These are phyloP conservation scores for Entomophthora muscae DNA, from an alignment of 371 early-diverging fungal species.

Conservation along the genomic window DNA sequence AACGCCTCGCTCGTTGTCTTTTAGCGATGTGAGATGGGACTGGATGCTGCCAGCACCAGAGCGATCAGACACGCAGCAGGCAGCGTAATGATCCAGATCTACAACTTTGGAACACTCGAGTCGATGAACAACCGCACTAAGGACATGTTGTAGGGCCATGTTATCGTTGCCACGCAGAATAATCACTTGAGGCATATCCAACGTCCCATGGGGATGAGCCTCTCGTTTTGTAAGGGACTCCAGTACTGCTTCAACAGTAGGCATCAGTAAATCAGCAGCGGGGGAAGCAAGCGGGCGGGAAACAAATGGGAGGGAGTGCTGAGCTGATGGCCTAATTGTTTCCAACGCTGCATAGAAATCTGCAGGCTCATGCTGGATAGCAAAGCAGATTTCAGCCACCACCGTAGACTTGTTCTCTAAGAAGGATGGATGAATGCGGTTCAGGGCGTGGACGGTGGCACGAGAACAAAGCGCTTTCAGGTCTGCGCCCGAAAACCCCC, in stretches of 20 bases:
- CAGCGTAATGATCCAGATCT: not conserved
- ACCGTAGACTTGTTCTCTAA: not conserved
- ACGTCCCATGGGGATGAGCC: not conserved
- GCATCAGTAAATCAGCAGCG: not conserved
- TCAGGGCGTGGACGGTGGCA: not conserved
- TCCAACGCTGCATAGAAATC: not conserved
- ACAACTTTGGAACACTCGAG: not conserved
- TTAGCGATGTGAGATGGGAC: not conserved
- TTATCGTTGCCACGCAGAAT: not conserved
- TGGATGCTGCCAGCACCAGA: not conserved
- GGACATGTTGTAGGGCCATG: not conserved
- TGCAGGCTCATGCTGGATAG: not conserved
- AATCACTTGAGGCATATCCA: not conserved
- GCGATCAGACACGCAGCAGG: not conserved
- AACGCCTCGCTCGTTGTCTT: not conserved
- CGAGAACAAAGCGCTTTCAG: constrained; percentile 14
- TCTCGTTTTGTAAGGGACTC: not conserved
- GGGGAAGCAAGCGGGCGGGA: not conserved
- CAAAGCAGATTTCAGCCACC: not conserved
- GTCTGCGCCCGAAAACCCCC: constrained; percentile 37
- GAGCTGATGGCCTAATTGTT: not conserved
- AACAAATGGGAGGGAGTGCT: not conserved
- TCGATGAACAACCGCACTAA: not conserved
- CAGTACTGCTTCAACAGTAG: not conserved
- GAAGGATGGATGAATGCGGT: not conserved